Evolutionary conservation across 148 eudicot genomes (phyloP).

Genomic region (Camellia sinensis): DNA sequence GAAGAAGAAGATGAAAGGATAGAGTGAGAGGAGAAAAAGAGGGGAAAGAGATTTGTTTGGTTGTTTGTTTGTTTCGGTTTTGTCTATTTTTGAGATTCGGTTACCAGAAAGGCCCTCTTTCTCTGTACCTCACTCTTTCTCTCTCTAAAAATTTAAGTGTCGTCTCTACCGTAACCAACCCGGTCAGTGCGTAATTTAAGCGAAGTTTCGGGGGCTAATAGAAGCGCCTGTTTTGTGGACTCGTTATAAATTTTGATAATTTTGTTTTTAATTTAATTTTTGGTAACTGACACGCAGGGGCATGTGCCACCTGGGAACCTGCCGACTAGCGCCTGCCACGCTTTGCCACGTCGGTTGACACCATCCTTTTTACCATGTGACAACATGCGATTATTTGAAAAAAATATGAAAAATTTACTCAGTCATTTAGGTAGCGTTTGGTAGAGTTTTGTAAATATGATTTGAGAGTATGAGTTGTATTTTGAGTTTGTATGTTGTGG

Average conservation of each 20-base stretch:
- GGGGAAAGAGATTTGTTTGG: constrained; percentile 17
- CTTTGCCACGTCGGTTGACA: not conserved
- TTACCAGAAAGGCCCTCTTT: constrained; percentile 13
- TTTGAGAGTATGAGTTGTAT: too few relatives aligned
- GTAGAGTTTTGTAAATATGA: too few relatives aligned
- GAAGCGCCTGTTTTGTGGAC: not conserved
- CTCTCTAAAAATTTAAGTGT: not conserved
- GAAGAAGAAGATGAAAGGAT: too few relatives aligned
- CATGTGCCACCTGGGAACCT: constrained; percentile 12
- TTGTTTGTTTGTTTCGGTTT: constrained; percentile 22
- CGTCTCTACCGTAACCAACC: not conserved
- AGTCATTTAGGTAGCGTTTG: too few relatives aligned
- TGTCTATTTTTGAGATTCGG: constrained; percentile 18
- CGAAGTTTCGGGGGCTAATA: constrained; percentile 20
- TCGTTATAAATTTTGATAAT: too few relatives aligned
- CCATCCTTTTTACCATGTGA: not conserved
- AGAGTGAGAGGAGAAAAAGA: not conserved
- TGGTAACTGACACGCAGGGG: constrained; percentile 8
- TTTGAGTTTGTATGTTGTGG: too few relatives aligned
- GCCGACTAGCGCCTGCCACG: constrained; percentile 1
- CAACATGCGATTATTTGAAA: too few relatives aligned
- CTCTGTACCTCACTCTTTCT: too few relatives aligned
- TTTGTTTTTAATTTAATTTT: not conserved
- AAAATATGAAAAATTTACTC: too few relatives aligned
- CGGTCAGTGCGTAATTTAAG: constrained; percentile 21